Percentiles rank a stretch among this genome's conserved stretches.
Evolutionary conservation across 2,329 filamentous ascomycete species (phyloP).

Genomic region (Akanthomyces muscarius): DNA sequence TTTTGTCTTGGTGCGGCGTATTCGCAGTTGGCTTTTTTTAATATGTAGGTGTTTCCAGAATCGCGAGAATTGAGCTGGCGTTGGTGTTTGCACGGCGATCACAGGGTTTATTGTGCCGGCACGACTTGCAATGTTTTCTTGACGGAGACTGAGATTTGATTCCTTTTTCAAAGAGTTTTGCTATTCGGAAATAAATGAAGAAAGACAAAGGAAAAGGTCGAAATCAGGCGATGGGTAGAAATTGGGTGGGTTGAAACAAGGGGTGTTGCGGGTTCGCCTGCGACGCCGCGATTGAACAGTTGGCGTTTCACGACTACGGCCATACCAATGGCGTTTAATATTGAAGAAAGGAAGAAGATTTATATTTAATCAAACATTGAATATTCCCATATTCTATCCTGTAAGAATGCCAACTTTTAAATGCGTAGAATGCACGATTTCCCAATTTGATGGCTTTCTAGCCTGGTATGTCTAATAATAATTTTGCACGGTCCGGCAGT

Average conservation of each 20-base stretch:
- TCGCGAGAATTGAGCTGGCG: background rate
- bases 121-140: too few species aligned
- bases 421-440: background rate
- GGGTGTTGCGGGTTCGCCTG: conserved; percentile 17
- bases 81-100: too few species aligned
- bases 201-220: background rate
- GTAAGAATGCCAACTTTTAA: background rate
- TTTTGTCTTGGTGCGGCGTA: background rate
- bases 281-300: conserved; percentile 5
- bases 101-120: too few species aligned
- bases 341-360: too few species aligned
- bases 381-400: background rate
- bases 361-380: background rate
- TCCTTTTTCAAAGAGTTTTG: background rate
- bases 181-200: background rate
- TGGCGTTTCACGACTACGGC: conserved; percentile 9
- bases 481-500: background rate
- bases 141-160: too few species aligned
- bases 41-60: background rate
- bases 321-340: background rate
- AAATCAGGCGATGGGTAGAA: conserved; percentile 3
- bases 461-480: background rate
- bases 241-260: conserved; percentile 20
- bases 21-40: too few species aligned
- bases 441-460: background rate